phyloP scores from a whole-genome alignment of 2,329 filamentous ascomycete species.

The Talaromyces sp. region DNA sequence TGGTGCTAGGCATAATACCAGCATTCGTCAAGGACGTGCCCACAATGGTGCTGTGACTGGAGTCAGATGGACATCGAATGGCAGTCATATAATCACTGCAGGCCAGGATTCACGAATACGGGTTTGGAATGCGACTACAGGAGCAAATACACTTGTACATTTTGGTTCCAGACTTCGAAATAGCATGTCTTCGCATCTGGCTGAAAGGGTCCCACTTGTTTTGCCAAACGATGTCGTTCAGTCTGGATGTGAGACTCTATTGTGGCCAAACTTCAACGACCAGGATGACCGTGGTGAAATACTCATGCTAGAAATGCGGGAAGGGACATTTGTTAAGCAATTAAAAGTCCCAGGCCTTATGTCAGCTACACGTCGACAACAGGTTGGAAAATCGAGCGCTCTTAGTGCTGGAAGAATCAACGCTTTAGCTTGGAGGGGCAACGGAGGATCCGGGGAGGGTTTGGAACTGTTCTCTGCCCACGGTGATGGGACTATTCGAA shows the following conservation, averaged over 20 bases:
- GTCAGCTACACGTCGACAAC: conserved; percentile 30
- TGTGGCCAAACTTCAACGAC: conserved; percentile 73
- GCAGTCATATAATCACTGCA: conserved; percentile 67
- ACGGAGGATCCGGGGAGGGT: conserved; percentile 49
- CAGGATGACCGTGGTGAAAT: conserved; percentile 63
- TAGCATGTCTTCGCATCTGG: conserved; percentile 50
- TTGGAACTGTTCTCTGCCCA: conserved; percentile 76
- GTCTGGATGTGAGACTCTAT: conserved; percentile 58
- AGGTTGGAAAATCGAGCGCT: conserved; percentile 37
- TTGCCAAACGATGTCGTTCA: conserved; percentile 55
- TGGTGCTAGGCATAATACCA: conserved; percentile 32
- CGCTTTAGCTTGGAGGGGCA: conserved; percentile 68
- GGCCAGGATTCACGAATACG: conserved; percentile 80
- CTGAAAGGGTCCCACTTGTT: conserved; percentile 56
- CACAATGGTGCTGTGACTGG: conserved; percentile 81
- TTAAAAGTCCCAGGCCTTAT: conserved; percentile 59
- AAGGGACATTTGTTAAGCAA: conserved; percentile 66
- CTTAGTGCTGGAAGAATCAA: conserved; percentile 61
- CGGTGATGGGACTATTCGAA: conserved; percentile 73
- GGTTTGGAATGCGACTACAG: conserved; percentile 76
- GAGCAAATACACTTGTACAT: conserved; percentile 79
- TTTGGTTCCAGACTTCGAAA: conserved; percentile 83
- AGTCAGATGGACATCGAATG: conserved; percentile 76
- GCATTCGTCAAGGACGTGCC: conserved; percentile 49
- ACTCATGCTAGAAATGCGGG: conserved; percentile 69